Evolutionary conservation across 768 basidiomycete genomes (phyloP).

Genomic region (Neoboletus magnificus): DNA sequence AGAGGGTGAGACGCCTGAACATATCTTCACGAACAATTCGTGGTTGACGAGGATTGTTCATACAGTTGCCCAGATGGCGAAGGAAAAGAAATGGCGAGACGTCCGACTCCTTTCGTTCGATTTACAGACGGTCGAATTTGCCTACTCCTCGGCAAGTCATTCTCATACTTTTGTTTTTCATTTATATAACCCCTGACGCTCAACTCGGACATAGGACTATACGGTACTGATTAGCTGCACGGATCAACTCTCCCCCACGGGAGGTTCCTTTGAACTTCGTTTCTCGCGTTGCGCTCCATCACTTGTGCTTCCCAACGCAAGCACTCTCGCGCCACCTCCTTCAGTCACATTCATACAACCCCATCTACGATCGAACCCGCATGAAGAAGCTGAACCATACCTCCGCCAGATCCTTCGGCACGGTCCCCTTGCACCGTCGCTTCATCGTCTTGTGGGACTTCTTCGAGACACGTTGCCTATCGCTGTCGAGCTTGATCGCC

Average conservation of each 20-base stretch:
- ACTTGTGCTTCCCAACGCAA: conserved; percentile 5
- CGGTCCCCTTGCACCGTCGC: conserved; percentile 59
- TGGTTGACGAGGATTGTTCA: neutral
- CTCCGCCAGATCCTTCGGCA: conserved; percentile 70
- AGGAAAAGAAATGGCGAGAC: conserved; percentile 65
- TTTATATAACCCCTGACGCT: neutral
- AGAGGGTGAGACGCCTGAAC: conserved; percentile 53
- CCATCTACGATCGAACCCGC: conserved; percentile 54
- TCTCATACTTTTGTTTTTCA: neutral
- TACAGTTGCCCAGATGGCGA: conserved; percentile 80
- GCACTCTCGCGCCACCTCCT: conserved; percentile 24
- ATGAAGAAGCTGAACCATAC: conserved; percentile 74
- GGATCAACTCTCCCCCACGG: conserved; percentile 65
- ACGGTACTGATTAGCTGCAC: conserved; percentile 76
- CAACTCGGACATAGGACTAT: conserved; percentile 50
- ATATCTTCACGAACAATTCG: neutral
- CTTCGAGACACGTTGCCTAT: conserved; percentile 78
- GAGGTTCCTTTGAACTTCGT: conserved; percentile 69
- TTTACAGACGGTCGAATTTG: conserved; percentile 87
- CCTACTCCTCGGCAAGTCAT: conserved; percentile 58
- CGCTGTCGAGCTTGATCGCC: conserved; percentile 60
- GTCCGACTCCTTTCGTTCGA: conserved; percentile 87
- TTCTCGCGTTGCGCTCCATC: conserved; percentile 51
- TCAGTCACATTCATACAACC: conserved; percentile 32
- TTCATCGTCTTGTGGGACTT: conserved; percentile 64